phyloP scores from a whole-genome alignment of 2,329 filamentous ascomycete species.

The Fusarium sp. region DNA sequence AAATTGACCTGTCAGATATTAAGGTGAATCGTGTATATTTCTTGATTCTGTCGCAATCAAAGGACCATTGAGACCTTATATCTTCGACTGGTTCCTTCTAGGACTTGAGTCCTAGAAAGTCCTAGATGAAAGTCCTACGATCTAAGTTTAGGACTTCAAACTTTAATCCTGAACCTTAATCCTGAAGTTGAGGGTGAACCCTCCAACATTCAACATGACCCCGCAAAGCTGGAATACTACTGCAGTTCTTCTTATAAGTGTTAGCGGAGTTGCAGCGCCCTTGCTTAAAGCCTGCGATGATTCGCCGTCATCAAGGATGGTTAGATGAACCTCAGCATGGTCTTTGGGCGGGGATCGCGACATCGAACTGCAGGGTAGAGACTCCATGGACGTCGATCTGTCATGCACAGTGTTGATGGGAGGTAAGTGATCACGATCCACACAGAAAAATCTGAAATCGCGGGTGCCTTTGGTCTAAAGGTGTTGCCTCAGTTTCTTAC shows the following conservation, averaged over 20 bases:
- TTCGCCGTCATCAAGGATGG: background rate
- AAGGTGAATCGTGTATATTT: too few species aligned
- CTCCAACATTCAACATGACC: too few species aligned
- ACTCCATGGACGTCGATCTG: background rate
- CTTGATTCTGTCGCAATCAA: too few species aligned
- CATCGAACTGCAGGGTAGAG: background rate
- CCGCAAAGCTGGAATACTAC: background rate
- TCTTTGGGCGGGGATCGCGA: background rate
- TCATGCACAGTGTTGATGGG: background rate
- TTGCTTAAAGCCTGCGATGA: background rate
- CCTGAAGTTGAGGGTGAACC: too few species aligned
- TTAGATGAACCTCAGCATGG: background rate
- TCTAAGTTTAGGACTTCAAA: too few species aligned
- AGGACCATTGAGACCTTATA: background rate
- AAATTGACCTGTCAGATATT: too few species aligned
- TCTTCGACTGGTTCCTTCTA: too few species aligned
- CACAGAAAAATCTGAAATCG: background rate
- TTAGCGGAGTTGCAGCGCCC: background rate
- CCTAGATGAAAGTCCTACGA: too few species aligned
- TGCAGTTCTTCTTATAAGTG: background rate
- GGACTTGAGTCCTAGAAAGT: too few species aligned
- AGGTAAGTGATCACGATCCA: background rate
- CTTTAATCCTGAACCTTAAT: too few species aligned
- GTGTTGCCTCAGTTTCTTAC: background rate
- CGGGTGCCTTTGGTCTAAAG: background rate